Evolutionary conservation across 2,329 filamentous ascomycete genomes (phyloP).

Genomic region (Raffaelea ambrosiae): DNA sequence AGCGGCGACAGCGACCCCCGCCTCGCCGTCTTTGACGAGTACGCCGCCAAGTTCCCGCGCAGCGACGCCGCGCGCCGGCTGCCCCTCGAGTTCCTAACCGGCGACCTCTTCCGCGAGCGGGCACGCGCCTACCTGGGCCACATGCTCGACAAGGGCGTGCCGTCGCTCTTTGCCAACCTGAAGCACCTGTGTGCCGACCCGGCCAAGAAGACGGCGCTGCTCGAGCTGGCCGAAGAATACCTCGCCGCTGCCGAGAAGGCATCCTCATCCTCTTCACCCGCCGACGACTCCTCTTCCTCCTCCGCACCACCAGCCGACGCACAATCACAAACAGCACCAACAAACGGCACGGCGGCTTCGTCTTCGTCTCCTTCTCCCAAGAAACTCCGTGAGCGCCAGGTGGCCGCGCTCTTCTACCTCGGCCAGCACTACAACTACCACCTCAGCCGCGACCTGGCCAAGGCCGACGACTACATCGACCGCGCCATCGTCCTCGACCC

Average conservation of each 20-base stretch:
- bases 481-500: slow-evolving; percentile 73
- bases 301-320: background rate
- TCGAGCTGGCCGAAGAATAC: slow-evolving; percentile 71
- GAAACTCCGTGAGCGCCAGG: slow-evolving; percentile 51
- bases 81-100: slow-evolving; percentile 79
- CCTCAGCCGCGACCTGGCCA: slow-evolving; percentile 72
- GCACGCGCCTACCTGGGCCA: slow-evolving; percentile 71
- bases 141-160: slow-evolving; percentile 87
- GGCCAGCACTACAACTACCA: slow-evolving; percentile 96
- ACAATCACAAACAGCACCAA: slow-evolving; percentile 24
- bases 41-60: slow-evolving; percentile 70
- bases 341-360: slow-evolving; percentile 1
- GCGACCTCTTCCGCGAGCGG: slow-evolving; percentile 69
- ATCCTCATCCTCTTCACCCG: slow-evolving; percentile 8
- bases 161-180: slow-evolving; percentile 92
- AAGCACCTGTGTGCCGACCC: slow-evolving; percentile 81
- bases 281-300: slow-evolving; percentile 33
- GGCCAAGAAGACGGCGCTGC: slow-evolving; percentile 69
- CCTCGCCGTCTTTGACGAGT: slow-evolving; percentile 69
- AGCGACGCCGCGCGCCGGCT: slow-evolving; percentile 79
- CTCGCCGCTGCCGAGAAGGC: slow-evolving; percentile 31
- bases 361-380: slow-evolving; percentile 22
- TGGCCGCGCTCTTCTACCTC: slow-evolving; percentile 83
- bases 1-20: slow-evolving; percentile 47
- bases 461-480: slow-evolving; percentile 75